Conservation (phyloP, 371 early-diverging fungal genomes). For the Haplosporangium sp. region DNA sequence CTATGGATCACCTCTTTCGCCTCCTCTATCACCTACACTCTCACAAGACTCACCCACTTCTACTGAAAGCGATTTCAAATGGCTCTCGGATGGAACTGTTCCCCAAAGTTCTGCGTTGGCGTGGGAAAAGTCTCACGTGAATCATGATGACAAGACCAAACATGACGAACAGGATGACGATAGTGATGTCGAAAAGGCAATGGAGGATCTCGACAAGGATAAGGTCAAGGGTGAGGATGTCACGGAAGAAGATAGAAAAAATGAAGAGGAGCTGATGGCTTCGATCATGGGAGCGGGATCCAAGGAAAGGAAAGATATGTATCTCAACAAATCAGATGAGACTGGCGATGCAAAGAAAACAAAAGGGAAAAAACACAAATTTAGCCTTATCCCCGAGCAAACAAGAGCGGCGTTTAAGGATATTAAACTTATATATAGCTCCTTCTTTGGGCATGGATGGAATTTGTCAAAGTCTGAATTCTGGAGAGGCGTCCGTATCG, state of each 20-base stretch:
- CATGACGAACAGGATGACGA: slow-evolving; percentile 25
- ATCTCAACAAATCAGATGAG: slow-evolving; percentile 23
- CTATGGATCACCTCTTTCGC: neutral
- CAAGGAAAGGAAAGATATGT: slow-evolving; percentile 39
- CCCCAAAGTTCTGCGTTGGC: slow-evolving; percentile 5
- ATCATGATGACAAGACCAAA: slow-evolving; percentile 11
- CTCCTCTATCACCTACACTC: neutral
- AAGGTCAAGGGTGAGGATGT: slow-evolving; percentile 41
- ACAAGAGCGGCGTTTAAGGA: slow-evolving; percentile 54
- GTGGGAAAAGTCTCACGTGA: slow-evolving; percentile 31
- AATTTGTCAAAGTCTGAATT: slow-evolving; percentile 40
- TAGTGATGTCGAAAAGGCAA: neutral
- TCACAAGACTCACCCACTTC: slow-evolving; percentile 23
- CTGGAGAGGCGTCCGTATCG: slow-evolving; percentile 47
- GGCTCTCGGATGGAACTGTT: slow-evolving; percentile 21
- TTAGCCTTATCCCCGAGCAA: slow-evolving; percentile 45
- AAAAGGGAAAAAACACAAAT: slow-evolving; percentile 33
- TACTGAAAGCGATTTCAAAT: slow-evolving; percentile 7
- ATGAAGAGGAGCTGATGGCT: slow-evolving; percentile 52
- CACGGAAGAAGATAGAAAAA: slow-evolving; percentile 35
- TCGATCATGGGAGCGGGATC: slow-evolving; percentile 43
- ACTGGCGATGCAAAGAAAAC: neutral
- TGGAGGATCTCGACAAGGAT: neutral
- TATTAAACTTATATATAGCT: slow-evolving; percentile 49
- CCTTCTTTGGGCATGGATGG: slow-evolving; percentile 57